A percentile compares a stretch with the other conserved stretches of the same genome.
Conservation (phyloP, 768 basidiomycete genomes). For the Baorangia bicolor region DNA sequence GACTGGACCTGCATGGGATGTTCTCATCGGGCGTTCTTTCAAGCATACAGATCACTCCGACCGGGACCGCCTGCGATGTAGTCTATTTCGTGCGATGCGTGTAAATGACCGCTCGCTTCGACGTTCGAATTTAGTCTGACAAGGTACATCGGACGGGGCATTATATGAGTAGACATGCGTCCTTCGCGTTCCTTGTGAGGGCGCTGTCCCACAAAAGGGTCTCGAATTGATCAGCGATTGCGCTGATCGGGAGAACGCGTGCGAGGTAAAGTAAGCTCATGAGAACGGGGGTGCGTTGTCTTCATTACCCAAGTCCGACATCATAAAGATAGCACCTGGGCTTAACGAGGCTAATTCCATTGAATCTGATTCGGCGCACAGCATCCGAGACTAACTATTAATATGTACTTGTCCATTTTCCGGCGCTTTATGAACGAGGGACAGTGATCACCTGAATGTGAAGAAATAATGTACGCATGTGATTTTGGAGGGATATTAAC, state of each 20-base stretch:
- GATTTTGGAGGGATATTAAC: background rate
- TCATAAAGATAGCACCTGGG: background rate
- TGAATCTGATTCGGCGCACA: background rate
- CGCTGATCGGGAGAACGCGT: background rate
- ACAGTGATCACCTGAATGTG: background rate
- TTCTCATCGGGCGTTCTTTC: background rate
- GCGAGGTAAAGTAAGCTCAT: background rate
- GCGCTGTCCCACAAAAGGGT: background rate
- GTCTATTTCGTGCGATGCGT: background rate
- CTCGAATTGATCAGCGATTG: background rate
- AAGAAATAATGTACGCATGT: background rate
- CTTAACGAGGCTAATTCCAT: constrained; percentile 3
- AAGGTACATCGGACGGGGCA: background rate
- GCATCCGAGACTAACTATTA: background rate
- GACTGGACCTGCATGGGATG: background rate
- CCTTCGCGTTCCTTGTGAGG: background rate
- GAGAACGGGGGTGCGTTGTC: background rate
- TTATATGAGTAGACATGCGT: background rate
- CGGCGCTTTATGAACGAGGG: background rate
- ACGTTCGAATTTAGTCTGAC: background rate
- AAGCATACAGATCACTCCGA: background rate
- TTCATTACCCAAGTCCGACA: background rate
- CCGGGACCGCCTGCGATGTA: background rate
- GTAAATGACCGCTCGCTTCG: background rate
- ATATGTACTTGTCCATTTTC: constrained; percentile 1